Evolutionary conservation across 805 yeast genomes (phyloP), one percentile per base, ranked within the genome.

Genomic region (Kluyveromyces siamensis): DNA sequence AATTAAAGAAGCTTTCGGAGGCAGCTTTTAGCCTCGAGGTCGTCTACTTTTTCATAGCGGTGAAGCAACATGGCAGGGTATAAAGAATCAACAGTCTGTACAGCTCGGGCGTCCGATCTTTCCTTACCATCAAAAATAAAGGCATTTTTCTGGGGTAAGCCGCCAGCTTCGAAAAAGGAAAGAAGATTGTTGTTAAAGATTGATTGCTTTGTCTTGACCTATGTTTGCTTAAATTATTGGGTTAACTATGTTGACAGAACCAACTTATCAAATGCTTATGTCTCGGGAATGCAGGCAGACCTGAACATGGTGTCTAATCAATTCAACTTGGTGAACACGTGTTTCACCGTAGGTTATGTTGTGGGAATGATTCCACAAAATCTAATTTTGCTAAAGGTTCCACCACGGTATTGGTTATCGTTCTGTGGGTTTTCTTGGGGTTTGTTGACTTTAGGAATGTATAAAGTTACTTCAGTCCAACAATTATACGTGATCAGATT

Each of bases 321-420:
- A 45, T 75, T 67, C 55, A 76, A 78, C 57, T 49, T 72, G 47
- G 67, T 77, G 52, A 77, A 75, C 52, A 76, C 82, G 0, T 70
- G 73, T 40, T 79, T 76, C 62, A 75, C 73, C 39, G 71, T 76
- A 14, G 87, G 85, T 2, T 77, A 77, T 58, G 73, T 75, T 38
- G 69, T 80, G 27, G 77, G 77, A 7, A 73, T 77, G 68, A 66
- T 81, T 40, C 87, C 87, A 6, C 73, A 77, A 55, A 78, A 79
- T 51, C 51, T 80, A 50, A 68, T 77, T 41, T 58, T 76, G 18
- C 58, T 76, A 51, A 70, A 68, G 51, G 65, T 79, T 2, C 69
- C 76, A 41, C 84, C 83, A 1, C 67, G 75, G 45, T 72, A 71
- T 50, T 75, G 81, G 77, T 58, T 77, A 50, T 65, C 72, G 35